Percentiles rank a stretch among this genome's conserved stretches.
Conservation (phyloP, 345 rosid genomes). For the Hevea brasiliensis region DNA sequence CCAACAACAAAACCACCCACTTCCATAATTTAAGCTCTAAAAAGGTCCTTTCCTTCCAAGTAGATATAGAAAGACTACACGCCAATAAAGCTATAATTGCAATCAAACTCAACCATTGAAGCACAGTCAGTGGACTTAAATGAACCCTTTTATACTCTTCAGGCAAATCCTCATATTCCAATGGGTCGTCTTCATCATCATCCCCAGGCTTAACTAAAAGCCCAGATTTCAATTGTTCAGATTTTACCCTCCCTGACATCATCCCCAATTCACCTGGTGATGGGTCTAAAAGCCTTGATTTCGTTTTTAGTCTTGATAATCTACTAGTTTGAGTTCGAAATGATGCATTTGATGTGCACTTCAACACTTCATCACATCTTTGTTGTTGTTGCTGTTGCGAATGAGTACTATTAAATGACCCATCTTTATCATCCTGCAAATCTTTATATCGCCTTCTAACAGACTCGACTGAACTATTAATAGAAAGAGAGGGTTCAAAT, state of each 20-base stretch:
- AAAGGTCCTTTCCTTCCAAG: constrained; percentile 30
- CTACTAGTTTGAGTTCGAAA: constrained; percentile 43
- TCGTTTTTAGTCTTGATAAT: constrained; percentile 50
- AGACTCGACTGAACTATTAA: constrained; percentile 16
- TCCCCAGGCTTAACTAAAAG: constrained; percentile 35
- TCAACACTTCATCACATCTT: constrained; percentile 31
- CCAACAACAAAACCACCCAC: constrained; percentile 77
- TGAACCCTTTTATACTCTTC: constrained; percentile 48
- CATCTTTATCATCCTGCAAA: neutral
- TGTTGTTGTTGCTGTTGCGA: neutral
- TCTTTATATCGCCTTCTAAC: constrained; percentile 34
- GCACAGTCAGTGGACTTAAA: constrained; percentile 41
- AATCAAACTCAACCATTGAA: constrained; percentile 72
- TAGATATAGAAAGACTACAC: constrained; percentile 46
- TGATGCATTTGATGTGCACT: constrained; percentile 53
- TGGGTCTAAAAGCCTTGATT: constrained; percentile 80
- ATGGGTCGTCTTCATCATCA: constrained; percentile 78
- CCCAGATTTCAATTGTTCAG: constrained; percentile 60
- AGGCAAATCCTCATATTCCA: constrained; percentile 69
- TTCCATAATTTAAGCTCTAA: constrained; percentile 78
- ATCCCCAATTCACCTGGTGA: constrained; percentile 43
- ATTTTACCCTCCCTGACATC: constrained; percentile 42
- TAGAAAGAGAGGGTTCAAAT: constrained; percentile 39
- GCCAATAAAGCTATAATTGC: constrained; percentile 47
- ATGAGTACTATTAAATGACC: no score